These are phyloP conservation scores for Zygotorulaspora florentina DNA, from an alignment of 805 yeast genomes.

Conservation along the genomic window DNA sequence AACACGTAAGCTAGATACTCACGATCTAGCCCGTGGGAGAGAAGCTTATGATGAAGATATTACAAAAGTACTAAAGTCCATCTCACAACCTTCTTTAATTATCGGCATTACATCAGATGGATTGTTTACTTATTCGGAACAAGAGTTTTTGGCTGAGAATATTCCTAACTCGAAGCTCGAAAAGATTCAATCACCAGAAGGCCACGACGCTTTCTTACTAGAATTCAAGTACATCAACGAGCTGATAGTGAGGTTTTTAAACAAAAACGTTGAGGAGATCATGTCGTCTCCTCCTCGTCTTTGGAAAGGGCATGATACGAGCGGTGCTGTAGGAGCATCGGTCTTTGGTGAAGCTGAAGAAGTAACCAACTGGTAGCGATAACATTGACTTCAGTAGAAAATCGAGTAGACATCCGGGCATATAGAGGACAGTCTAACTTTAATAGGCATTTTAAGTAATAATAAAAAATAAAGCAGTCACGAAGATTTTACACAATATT, in stretches of 20 bases:
- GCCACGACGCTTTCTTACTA: slow-evolving; percentile 92
- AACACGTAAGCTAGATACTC: slow-evolving; percentile 90
- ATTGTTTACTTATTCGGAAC: slow-evolving; percentile 86
- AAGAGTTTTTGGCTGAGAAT: slow-evolving; percentile 70
- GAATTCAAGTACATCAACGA: slow-evolving; percentile 82
- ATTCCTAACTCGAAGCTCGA: slow-evolving; percentile 67
- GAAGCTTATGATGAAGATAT: slow-evolving; percentile 37
- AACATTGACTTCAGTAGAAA: not conserved
- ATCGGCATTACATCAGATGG: slow-evolving; percentile 93
- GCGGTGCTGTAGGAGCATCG: slow-evolving; percentile 47
- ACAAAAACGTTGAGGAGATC: slow-evolving; percentile 51
- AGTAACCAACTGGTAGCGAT: slow-evolving; percentile 78
- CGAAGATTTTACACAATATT: not conserved
- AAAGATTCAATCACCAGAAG: slow-evolving; percentile 85
- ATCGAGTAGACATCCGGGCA: not conserved
- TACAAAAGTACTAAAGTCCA: slow-evolving; percentile 49
- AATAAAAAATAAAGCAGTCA: not conserved
- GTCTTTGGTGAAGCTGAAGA: slow-evolving; percentile 94
- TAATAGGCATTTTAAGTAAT: not conserved
- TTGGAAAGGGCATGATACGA: slow-evolving; percentile 44
- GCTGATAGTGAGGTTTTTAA: slow-evolving; percentile 63
- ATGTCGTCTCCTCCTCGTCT: slow-evolving; percentile 40
- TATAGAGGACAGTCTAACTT: not conserved
- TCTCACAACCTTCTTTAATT: slow-evolving; percentile 72
- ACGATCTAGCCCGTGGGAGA: slow-evolving; percentile 83